phyloP scores from a whole-genome alignment of 441 rosid genomes.

The Populus hybrid region DNA sequence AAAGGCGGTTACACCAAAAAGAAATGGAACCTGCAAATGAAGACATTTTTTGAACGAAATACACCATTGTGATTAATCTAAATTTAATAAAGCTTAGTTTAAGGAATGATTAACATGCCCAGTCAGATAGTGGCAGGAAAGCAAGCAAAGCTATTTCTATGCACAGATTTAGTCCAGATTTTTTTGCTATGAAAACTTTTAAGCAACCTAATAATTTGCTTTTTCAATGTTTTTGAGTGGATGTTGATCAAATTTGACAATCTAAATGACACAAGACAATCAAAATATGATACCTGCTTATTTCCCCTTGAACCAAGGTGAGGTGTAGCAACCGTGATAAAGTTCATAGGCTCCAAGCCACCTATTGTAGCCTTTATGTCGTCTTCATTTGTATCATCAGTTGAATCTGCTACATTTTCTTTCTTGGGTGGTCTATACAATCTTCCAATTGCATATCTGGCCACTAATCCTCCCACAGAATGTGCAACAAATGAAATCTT shows the following conservation, averaged over 20 bases:
- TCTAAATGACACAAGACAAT: not conserved
- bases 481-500: too few relatives aligned
- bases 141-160: not conserved
- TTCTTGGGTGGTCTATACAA: constrained; percentile 54
- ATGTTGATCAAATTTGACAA: not conserved
- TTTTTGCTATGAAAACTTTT: not conserved
- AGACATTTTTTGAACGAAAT: constrained; percentile 11
- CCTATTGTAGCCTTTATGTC: constrained; percentile 49
- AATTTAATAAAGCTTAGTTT: constrained; percentile 1
- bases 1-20: constrained; percentile 83
- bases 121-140: not conserved
- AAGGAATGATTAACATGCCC: not conserved
- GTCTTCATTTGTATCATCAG: constrained; percentile 22
- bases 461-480: constrained; percentile 98
- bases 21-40: constrained; percentile 84
- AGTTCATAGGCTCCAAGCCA: constrained; percentile 84
- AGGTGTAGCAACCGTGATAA: constrained; percentile 90
- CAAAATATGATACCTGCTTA: constrained; percentile 59
- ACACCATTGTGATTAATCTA: not conserved
- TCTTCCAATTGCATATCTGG: constrained; percentile 90
- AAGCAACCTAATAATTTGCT: not conserved
- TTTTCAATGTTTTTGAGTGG: not conserved
- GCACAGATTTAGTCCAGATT: not conserved
- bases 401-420: constrained; percentile 31
- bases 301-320: constrained; percentile 98